Evolutionary conservation across 345 rosid species (phyloP).

Genomic region (Eucalyptus dawsonii): DNA sequence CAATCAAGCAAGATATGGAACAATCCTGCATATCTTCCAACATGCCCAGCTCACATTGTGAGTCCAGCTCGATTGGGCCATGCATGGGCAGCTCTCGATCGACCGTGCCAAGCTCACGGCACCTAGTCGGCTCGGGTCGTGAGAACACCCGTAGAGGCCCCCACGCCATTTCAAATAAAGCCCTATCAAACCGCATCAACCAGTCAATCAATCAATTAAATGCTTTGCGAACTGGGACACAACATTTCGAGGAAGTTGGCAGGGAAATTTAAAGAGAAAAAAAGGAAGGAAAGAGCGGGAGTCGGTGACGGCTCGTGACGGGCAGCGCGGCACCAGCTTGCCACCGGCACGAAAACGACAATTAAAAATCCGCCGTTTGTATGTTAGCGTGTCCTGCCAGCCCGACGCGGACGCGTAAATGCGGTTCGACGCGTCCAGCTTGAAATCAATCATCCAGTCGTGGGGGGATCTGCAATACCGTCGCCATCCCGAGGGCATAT

Average conservation of each 20-base stretch:
- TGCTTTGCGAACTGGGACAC: not conserved
- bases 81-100: no score
- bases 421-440: not conserved
- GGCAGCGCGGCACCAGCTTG: not conserved
- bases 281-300: not conserved
- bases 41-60: no score
- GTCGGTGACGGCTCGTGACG: not conserved
- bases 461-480: not conserved
- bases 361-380: not conserved
- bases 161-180: no score
- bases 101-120: not conserved
- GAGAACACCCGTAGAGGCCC: accelerated
- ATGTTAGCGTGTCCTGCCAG: not conserved
- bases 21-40: no score
- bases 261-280: not conserved
- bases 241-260: not conserved
- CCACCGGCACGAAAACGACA: not conserved
- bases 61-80: no score
- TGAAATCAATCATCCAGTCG: not conserved
- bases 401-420: not conserved
- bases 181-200: not conserved
- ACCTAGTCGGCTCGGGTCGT: not conserved
- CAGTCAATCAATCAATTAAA: not conserved
- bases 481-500: not conserved
- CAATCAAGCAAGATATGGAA: no score